Evolutionary conservation across 2,329 filamentous ascomycete genomes (phyloP).

Genomic region (Hypomyces rosellus): DNA sequence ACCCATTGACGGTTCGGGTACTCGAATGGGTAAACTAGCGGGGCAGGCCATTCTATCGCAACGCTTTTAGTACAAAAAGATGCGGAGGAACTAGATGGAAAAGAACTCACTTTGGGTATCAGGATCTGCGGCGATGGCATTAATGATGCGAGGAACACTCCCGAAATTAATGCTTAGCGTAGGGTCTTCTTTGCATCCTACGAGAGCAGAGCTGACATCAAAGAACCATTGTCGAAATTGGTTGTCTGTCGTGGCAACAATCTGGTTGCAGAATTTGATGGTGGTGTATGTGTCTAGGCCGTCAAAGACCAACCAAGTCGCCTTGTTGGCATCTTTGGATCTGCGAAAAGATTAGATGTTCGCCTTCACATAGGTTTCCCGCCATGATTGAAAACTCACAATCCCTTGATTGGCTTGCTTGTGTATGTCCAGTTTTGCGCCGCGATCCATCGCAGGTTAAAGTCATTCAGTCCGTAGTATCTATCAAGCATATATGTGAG

Average conservation of each 20-base stretch:
- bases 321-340: slow-evolving; percentile 18
- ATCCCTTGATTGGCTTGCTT: slow-evolving; percentile 32
- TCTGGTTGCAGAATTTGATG: slow-evolving; percentile 47
- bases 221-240: slow-evolving; percentile 59
- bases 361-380: no score
- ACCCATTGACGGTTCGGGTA: slow-evolving; percentile 27
- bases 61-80: no score
- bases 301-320: slow-evolving; percentile 53
- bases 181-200: slow-evolving; percentile 6
- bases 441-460: slow-evolving; percentile 52
- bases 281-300: slow-evolving; percentile 56
- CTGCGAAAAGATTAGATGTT: slow-evolving; percentile 11
- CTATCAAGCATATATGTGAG: no score
- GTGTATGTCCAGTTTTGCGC: slow-evolving; percentile 54
- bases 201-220: slow-evolving; percentile 43
- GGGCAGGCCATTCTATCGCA: no score
- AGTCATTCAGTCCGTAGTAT: slow-evolving; percentile 46
- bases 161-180: slow-evolving; percentile 17
- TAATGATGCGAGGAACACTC: slow-evolving; percentile 15
- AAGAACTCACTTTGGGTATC: no score
- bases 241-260: slow-evolving; percentile 52
- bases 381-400: slow-evolving; percentile 25
- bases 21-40: not conserved
- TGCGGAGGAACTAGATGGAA: no score
- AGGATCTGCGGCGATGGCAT: slow-evolving; percentile 8